These are phyloP conservation scores for Acorus gramineus DNA, from an alignment of 106 monocot genomes.

Conservation along the genomic window DNA sequence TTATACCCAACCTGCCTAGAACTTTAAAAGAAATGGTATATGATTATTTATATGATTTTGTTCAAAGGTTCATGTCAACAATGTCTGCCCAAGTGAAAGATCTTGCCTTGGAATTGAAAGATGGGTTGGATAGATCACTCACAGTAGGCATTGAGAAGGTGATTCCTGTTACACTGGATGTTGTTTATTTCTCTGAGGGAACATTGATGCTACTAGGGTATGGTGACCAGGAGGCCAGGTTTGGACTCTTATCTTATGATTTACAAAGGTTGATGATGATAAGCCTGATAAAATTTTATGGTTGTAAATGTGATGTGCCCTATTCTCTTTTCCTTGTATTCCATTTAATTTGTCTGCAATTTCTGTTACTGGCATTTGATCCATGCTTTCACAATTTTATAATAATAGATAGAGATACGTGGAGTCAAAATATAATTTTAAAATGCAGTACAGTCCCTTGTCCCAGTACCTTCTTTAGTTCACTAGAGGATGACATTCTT, in stretches of 20 bases:
- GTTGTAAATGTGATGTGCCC: too few species aligned
- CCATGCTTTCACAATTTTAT: too few species aligned
- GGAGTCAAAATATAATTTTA: too few species aligned
- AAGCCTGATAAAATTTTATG: too few species aligned
- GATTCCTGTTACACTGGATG: conserved; percentile 73
- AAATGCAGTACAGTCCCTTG: too few species aligned
- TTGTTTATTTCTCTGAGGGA: conserved; percentile 80
- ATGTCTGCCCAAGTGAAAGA: conserved; percentile 39
- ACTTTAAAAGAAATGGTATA: conserved; percentile 13
- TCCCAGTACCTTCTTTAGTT: too few species aligned
- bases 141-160: conserved; percentile 35
- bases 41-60: conserved; percentile 20
- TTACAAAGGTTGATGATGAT: too few species aligned
- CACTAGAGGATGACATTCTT: too few species aligned
- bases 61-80: conserved; percentile 35
- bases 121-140: conserved; percentile 28
- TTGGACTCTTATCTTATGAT: neutral
- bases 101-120: conserved; percentile 47
- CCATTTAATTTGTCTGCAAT: too few species aligned
- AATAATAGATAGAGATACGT: too few species aligned
- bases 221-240: conserved; percentile 95
- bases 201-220: conserved; percentile 81
- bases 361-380: too few species aligned
- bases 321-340: too few species aligned
- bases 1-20: conserved; percentile 8